A percentile compares a stretch with the other conserved stretches of the same genome.
phyloP scores from a whole-genome alignment of 805 yeast species.

The Dipodascus geniculatus region DNA sequence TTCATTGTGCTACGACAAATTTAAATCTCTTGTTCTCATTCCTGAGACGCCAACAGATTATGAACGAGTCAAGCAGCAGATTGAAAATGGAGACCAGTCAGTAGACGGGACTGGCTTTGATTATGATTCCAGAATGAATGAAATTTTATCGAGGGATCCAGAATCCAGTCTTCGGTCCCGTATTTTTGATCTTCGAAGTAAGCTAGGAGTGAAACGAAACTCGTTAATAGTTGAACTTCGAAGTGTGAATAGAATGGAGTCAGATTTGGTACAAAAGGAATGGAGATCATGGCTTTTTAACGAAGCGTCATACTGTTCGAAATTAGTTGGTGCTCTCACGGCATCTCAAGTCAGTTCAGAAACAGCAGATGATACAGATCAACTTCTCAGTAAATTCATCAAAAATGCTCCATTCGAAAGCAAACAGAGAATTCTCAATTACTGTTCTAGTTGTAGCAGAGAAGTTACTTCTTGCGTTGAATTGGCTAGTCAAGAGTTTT shows the following conservation, averaged over 20 bases:
- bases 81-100: not conserved
- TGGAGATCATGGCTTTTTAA: constrained; percentile 61
- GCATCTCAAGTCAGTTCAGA: not conserved
- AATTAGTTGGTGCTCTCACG: not conserved
- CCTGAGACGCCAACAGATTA: not conserved
- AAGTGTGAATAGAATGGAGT: constrained; percentile 57
- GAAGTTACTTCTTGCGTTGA: not conserved
- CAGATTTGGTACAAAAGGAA: constrained; percentile 48
- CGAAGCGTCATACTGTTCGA: constrained; percentile 33
- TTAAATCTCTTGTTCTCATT: constrained; percentile 9
- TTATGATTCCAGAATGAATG: not conserved
- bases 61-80: not conserved
- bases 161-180: constrained; percentile 3
- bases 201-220: constrained; percentile 61
- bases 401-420: not conserved
- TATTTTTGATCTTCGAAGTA: constrained; percentile 24
- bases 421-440: not conserved
- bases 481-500: not conserved
- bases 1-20: constrained; percentile 30
- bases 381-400: not conserved
- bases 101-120: too few species aligned
- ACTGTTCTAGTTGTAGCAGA: not conserved
- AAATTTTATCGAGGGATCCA: not conserved
- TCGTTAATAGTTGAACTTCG: constrained; percentile 59
- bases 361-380: not conserved